A percentile compares a stretch with the other conserved stretches of the same genome.
Conservation (phyloP, 768 basidiomycete species). For the Tubosaeta sp. region DNA sequence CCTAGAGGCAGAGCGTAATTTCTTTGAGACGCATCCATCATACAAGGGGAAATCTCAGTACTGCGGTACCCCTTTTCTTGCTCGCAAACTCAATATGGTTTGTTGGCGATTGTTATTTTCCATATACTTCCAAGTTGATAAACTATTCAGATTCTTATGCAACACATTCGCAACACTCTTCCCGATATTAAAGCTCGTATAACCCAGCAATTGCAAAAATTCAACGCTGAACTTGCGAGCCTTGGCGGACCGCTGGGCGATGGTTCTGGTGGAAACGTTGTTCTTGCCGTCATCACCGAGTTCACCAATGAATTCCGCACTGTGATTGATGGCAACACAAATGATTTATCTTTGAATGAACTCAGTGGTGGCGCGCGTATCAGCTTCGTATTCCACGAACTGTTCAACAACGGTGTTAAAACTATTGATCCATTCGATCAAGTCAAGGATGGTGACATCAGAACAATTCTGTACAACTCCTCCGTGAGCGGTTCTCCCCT, state of each 20-base stretch:
- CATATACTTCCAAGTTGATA: not conserved
- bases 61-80: slow-evolving; percentile 96
- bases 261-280: slow-evolving; percentile 81
- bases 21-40: slow-evolving; percentile 91
- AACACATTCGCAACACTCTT: slow-evolving; percentile 95
- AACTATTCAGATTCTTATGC: slow-evolving; percentile 83
- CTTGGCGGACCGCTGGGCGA: slow-evolving; percentile 90
- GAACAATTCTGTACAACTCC: slow-evolving; percentile 95
- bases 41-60: slow-evolving; percentile 94
- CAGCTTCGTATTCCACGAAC: slow-evolving; percentile 97
- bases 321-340: slow-evolving; percentile 95
- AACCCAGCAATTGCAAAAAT: slow-evolving; percentile 85
- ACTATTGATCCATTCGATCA: slow-evolving; percentile 98
- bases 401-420: slow-evolving; percentile 96
- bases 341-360: slow-evolving; percentile 92
- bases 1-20: slow-evolving; percentile 84
- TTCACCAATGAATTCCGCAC: slow-evolving; percentile 97
- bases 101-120: slow-evolving; percentile 18
- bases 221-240: slow-evolving; percentile 71
- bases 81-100: slow-evolving; percentile 92
- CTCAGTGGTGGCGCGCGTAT: slow-evolving; percentile 98
- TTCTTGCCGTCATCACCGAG: slow-evolving; percentile 96
- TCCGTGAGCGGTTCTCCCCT: slow-evolving; percentile 57
- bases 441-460: slow-evolving; percentile 97
- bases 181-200: slow-evolving; percentile 98